Base-by-base conservation (phyloP, 31 red algal genomes). In the Odonthalia washingtoniensis region DNA sequence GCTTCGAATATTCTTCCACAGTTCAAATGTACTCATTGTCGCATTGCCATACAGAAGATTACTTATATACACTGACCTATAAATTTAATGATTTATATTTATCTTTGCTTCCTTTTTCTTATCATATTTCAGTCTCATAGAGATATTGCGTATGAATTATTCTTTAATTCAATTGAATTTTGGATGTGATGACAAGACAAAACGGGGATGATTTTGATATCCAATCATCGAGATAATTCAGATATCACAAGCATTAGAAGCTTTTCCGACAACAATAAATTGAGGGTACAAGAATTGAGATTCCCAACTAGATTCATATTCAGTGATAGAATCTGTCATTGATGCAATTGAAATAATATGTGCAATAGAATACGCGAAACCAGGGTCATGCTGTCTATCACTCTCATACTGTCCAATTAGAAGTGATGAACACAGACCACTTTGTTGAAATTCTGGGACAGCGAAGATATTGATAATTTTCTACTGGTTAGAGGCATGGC, bases 131-230 rank as follows among this genome's bases (percentile, higher is more conserved):
- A 77, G 72, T 9, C 44, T 46, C 3, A 87, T 35, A 62, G 35
- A 87, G 6, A 87, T 87, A 61, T 62, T 72, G 2, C 70, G 35
- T 76, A 65, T 42, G 40, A 87, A 18, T 40, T 60, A 70, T 77
- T 68, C 82, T 86, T 75, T 17, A 21, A 74, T 46, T 86, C 68
- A 0, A 42, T 49, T 0, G 68, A 0, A 53, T 75, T 73, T 45
- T 86, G 73, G 16, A 24, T 74, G 12, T 74, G 68, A 35, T 68
- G 27, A 0, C 67, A 28, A 63, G 60, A 21, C 49, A 21, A 21
- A 14, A 57, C 49, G 9, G 49, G 49, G 9, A 14, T 36, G 26
- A 75, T n/a, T 26, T 5, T 4, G 0, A 75, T 75, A 42, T 0
- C 32, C 31, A 33, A 27, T 61, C 61, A 32, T 0, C 61, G 31